phyloP scores from a whole-genome alignment of 768 basidiomycete genomes.

The Tulasnella sp. region DNA sequence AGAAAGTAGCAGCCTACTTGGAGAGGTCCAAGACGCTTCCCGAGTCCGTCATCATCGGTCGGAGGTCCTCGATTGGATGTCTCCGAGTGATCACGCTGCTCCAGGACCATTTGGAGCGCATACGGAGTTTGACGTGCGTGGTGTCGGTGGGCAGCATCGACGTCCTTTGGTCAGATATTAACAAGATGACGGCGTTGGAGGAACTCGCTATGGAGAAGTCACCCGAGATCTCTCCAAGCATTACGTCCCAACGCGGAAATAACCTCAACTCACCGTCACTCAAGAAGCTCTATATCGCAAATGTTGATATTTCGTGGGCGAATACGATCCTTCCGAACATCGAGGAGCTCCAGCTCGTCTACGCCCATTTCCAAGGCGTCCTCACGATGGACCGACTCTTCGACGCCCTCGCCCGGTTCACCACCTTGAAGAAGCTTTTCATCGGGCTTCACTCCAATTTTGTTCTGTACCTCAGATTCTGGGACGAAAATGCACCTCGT shows the following conservation, averaged over 20 bases:
- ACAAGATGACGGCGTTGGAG: neutral
- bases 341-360: slow-evolving; percentile 14
- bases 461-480: neutral
- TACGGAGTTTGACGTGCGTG: neutral
- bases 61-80: slow-evolving; percentile 4
- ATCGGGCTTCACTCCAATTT: neutral
- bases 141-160: neutral
- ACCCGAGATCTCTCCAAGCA: neutral
- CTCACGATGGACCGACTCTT: slow-evolving; percentile 13
- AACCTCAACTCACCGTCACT: neutral
- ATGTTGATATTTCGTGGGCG: neutral
- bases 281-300: neutral
- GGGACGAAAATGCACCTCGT: neutral
- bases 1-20: slow-evolving; percentile 5
- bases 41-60: neutral
- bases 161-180: neutral
- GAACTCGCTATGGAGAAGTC: slow-evolving; percentile 3
- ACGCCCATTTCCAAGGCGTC: neutral
- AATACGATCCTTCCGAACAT: neutral
- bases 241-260: neutral
- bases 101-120: neutral
- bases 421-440: neutral
- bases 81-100: neutral
- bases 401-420: slow-evolving; percentile 1
- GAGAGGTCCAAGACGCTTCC: slow-evolving; percentile 8